Percentiles rank a stretch among this genome's conserved stretches.
These are phyloP conservation scores for Plasmodium inui DNA, from an alignment of 169 alveolate genomes.

Conservation along the genomic window DNA sequence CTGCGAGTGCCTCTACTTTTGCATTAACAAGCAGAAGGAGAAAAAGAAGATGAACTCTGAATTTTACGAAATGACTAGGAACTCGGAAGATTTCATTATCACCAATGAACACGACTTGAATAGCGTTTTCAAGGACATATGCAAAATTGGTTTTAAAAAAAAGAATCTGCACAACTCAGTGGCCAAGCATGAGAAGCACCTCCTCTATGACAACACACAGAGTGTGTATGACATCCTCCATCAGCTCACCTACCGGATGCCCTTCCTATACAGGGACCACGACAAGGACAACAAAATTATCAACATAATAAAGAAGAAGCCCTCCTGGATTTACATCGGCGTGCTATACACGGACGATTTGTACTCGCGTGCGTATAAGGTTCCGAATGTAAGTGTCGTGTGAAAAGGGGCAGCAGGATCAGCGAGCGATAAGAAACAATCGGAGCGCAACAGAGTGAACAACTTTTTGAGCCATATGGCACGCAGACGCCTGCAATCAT, in stretches of 20 bases:
- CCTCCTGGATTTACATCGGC: conserved; percentile 71
- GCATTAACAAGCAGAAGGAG: conserved; percentile 60
- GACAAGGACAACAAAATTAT: conserved; percentile 55
- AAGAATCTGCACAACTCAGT: conserved; percentile 19
- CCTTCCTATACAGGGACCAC: conserved; percentile 38
- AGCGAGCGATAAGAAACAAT: background rate
- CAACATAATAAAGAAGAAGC: conserved; percentile 51
- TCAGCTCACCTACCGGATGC: conserved; percentile 59
- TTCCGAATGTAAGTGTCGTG: conserved; percentile 44
- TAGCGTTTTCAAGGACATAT: conserved; percentile 42
- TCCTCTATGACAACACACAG: conserved; percentile 64
- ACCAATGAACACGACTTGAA: conserved; percentile 53
- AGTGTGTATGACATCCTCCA: conserved; percentile 58
- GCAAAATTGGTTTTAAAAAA: conserved; percentile 56
- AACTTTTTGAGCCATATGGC: background rate
- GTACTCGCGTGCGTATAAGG: conserved; percentile 63
- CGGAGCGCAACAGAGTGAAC: background rate
- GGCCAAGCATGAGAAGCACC: conserved; percentile 57
- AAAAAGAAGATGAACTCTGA: conserved; percentile 27
- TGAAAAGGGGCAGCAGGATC: no score
- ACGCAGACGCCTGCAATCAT: no score
- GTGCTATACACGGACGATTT: conserved; percentile 68
- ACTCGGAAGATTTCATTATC: conserved; percentile 45
- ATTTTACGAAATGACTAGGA: conserved; percentile 12
- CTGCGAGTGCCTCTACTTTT: conserved; percentile 64